phyloP scores from a whole-genome alignment of 257 asterid species.

The Penstemon newberryi region DNA sequence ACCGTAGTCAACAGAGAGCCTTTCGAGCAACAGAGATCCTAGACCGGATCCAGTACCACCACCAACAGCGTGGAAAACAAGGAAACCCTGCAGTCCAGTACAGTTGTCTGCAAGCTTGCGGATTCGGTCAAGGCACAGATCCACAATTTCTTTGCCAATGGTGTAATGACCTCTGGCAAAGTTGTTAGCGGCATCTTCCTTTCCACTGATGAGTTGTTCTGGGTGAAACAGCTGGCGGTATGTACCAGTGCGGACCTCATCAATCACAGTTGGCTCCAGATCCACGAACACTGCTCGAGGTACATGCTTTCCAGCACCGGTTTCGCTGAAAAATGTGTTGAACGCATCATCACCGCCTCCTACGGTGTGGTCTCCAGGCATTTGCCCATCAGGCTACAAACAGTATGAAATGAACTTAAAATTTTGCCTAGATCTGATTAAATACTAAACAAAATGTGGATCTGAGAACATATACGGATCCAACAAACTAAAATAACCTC shows the following conservation, averaged over 20 bases:
- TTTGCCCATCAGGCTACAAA: slow-evolving; percentile 63
- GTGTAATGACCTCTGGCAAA: slow-evolving; percentile 67
- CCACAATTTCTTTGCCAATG: slow-evolving; percentile 58
- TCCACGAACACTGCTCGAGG: slow-evolving; percentile 61
- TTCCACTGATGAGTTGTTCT: slow-evolving; percentile 58
- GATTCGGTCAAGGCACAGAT: slow-evolving; percentile 57
- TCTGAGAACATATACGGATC: too few relatives aligned
- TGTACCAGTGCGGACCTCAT: slow-evolving; percentile 57
- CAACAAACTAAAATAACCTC: too few relatives aligned
- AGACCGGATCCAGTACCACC: slow-evolving; percentile 66
- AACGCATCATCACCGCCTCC: slow-evolving; percentile 64
- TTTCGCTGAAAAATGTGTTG: slow-evolving; percentile 61
- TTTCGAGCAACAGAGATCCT: slow-evolving; percentile 55
- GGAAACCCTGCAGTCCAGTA: slow-evolving; percentile 56
- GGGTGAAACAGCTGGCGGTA: slow-evolving; percentile 67
- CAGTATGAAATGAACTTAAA: background rate
- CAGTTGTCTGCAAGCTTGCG: slow-evolving; percentile 63
- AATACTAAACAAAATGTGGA: too few relatives aligned
- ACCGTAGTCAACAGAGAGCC: slow-evolving; percentile 58
- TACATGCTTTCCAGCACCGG: slow-evolving; percentile 62
- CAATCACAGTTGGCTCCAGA: slow-evolving; percentile 61
- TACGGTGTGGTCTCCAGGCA: slow-evolving; percentile 55
- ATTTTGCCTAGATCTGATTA: too few relatives aligned
- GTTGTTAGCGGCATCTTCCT: slow-evolving; percentile 64
- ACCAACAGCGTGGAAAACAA: slow-evolving; percentile 62